These are phyloP conservation scores for Piloderma croceum DNA, from an alignment of 768 basidiomycete genomes.

Conservation along the genomic window DNA sequence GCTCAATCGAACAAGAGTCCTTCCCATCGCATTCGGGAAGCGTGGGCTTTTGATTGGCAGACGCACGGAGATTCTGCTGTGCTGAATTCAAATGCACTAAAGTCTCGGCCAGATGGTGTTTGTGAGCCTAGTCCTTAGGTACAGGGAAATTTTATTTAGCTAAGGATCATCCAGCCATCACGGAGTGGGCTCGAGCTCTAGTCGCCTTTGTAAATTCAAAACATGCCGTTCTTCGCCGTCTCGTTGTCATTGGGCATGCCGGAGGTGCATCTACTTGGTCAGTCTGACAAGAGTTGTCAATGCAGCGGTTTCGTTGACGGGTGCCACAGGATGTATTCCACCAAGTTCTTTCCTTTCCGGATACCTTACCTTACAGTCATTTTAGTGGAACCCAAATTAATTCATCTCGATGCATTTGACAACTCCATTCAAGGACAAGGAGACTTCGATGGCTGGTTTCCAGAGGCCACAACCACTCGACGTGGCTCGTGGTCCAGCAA, in stretches of 20 bases:
- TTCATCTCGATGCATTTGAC: constrained; percentile 34
- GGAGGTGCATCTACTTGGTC: constrained; percentile 40
- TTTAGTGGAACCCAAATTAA: constrained; percentile 41
- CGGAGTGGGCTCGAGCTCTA: constrained; percentile 35
- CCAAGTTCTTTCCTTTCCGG: constrained; percentile 23
- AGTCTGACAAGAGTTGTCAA: constrained; percentile 3
- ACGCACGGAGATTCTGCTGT: constrained; percentile 45
- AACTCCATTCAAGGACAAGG: constrained; percentile 31
- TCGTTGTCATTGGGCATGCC: constrained; percentile 39
- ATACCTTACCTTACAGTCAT: constrained; percentile 34
- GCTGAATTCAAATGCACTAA: constrained; percentile 32
- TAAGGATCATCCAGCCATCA: constrained; percentile 22
- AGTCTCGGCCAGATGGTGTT: constrained; percentile 27
- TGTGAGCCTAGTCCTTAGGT: no score
- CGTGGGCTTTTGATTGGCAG: constrained; percentile 49
- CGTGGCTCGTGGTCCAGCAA: constrained; percentile 36
- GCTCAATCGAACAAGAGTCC: constrained; percentile 16
- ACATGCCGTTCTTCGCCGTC: constrained; percentile 28
- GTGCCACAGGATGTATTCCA: constrained; percentile 32
- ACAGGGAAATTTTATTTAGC: no score
- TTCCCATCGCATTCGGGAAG: constrained; percentile 31
- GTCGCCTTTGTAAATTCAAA: constrained; percentile 29
- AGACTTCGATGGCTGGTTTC: constrained; percentile 33
- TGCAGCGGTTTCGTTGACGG: neutral
- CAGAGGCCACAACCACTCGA: constrained; percentile 31